Base-by-base conservation (phyloP, 1,284 basidiomycete genomes). In the Peniophora sp. region DNA sequence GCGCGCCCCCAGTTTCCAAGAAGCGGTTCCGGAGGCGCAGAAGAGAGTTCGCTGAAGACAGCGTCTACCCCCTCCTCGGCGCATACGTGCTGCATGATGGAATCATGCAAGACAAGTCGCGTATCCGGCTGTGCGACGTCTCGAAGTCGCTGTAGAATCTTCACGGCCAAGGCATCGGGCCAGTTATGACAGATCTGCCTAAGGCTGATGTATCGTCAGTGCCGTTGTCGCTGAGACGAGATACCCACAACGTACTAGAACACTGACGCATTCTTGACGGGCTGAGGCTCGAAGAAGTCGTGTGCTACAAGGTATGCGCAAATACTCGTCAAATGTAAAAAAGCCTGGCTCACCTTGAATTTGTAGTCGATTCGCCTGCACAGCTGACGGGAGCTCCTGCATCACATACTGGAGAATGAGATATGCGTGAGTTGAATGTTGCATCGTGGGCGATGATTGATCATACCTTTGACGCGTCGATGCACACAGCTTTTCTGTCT, bases 221-320 rank as follows among this genome's bases (percentile, higher is more conserved):
- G 5, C 12, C 27, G 6, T 32, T 32, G n/a, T n/a, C n/a, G n/a
- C n/a, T n/a, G n/a, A n/a, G n/a, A 6, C 27, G 12, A 12, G 27
- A 5, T 32, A 6, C 27, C 6, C 12, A 32, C 12, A 32, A 32
- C 12, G 27, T 32, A 32, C 27, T 32, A 22, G 52, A 61, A 67
- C 15, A 66, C 58, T 9, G 54, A 56, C 0, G 64, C 63, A 9
- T 57, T 50, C 32, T 59, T 53, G 17, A 63, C 54, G 0, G 67
- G 63, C 50, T 67, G 64, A 5, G 61, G 57, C 3, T 32, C 32
- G 55, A 68, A 67, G 54, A 67, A 68, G 48, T 68, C 62, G 51
- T 67, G 62, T 14, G 41, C 57, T 51, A n/a, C n/a, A n/a, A n/a
- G n/a, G n/a, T n/a, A n/a, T n/a, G n/a, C n/a, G n/a, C n/a, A n/a